phyloP scores from a whole-genome alignment of 805 yeast genomes.

The Jamesozyma piceae region DNA sequence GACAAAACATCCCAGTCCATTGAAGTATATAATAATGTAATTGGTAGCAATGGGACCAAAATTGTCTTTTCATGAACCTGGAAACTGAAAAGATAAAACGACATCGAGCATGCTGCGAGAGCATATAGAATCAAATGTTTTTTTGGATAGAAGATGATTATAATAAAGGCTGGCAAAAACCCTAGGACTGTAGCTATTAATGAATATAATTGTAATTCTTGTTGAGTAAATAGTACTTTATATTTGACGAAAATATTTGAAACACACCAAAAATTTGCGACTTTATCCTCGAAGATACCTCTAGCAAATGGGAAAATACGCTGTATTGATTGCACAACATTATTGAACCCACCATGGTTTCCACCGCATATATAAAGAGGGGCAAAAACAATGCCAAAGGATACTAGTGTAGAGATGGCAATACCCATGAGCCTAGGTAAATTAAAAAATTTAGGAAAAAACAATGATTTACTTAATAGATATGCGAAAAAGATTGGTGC shows the following conservation, averaged over 20 bases:
- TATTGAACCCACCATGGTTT: constrained; percentile 15
- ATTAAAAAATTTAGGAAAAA: constrained; percentile 36
- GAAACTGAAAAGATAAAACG: constrained; percentile 82
- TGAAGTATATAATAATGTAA: constrained; percentile 50
- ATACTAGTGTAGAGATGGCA: constrained; percentile 50
- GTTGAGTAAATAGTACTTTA: constrained; percentile 41
- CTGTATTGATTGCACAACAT: constrained; percentile 43
- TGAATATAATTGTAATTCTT: constrained; percentile 52
- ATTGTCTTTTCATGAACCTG: constrained; percentile 96
- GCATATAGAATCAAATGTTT: constrained; percentile 57
- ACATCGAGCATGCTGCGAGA: constrained; percentile 72
- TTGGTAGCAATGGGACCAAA: constrained; percentile 77
- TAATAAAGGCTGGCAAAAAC: constrained; percentile 47
- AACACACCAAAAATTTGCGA: constrained; percentile 97
- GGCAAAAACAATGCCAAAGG: constrained; percentile 42
- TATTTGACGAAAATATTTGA: constrained; percentile 71
- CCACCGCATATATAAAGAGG: constrained; percentile 53
- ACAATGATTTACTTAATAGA: constrained; percentile 46
- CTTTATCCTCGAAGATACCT: constrained; percentile 95
- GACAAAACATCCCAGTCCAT: constrained; percentile 55
- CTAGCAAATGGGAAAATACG: constrained; percentile 88
- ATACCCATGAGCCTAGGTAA: constrained; percentile 51
- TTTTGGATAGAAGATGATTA: constrained; percentile 43
- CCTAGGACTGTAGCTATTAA: constrained; percentile 43
- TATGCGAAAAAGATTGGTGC: constrained; percentile 82